Base-by-base conservation (phyloP, 495 filamentous ascomycete genomes). In the Neurospora sp. region DNA sequence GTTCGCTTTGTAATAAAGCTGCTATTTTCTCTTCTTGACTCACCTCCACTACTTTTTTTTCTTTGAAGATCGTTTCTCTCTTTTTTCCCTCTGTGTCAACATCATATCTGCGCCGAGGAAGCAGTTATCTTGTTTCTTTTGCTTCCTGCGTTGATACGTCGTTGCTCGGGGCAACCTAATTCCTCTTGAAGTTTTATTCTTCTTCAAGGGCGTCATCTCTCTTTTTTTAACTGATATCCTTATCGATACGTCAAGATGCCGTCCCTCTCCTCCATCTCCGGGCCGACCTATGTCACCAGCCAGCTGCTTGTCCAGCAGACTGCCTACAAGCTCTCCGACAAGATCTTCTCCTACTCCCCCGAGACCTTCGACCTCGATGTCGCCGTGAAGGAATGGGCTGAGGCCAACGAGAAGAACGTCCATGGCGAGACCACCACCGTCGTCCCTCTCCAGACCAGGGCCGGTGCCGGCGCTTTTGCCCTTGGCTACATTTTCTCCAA, bases 401-500 rank as follows among this genome's bases (percentile, higher is more conserved):
- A 79, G 4, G 79, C 86, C 70, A 81, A 86, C 39, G 90, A 92
- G 74, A 83, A 86, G 78, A 98, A 98, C 83, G 89, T 89, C 69
- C 89, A 93, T 79, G 95, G 94, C 78, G 91, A 93, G 77, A 81
- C 89, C 76, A 93, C 96, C 44, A 84, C 87, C 4, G 88, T 98
- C 65, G 85, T 92, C 72, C 82, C 92, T 4, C 88, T 98, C 82
- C 91, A 99, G 83, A 96, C 92, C 68, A 87, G 96, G 59, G 87
- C 92, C 70, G 96, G 96, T 75, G 96, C 96, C 61, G 96, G 93
- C 61, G 91, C 92, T 77, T 92, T 98, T 80, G 93, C 96, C 40
- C 87, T 99, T 68, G 96, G 96, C 73, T 99, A 99, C 82, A 91
- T 98, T 77, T 99, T 98, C 85, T 97, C 94, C 41, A 92, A 92